Evolutionary conservation across 2,329 filamentous ascomycete genomes (phyloP).

Genomic region (Arthrinium phaeospermum): DNA sequence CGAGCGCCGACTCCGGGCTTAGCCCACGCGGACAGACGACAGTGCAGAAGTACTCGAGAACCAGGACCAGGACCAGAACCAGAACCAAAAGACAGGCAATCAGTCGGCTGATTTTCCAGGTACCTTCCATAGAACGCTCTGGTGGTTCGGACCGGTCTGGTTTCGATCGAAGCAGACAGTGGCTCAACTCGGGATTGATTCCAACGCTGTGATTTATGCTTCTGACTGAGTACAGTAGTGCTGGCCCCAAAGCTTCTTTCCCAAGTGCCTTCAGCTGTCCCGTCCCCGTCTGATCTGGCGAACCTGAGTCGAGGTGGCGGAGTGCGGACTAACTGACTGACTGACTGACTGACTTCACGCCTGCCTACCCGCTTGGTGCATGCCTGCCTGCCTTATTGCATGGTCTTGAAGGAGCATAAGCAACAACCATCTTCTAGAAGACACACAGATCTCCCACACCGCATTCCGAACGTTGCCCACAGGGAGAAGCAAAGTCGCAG

Average conservation of each 20-base stretch:
- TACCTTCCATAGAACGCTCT: constrained; percentile 3
- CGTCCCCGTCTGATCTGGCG: constrained; percentile 9
- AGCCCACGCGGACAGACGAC: constrained; percentile 4
- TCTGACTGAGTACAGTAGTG: constrained; percentile 6
- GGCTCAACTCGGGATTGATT: background rate
- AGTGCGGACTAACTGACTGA: background rate
- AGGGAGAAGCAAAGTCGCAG: background rate
- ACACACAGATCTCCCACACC: constrained; percentile 8
- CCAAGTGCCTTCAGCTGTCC: constrained; percentile 6
- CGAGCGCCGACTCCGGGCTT: constrained; percentile 15
- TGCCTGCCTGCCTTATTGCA: constrained; percentile 2
- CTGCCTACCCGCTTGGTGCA: constrained; percentile 13
- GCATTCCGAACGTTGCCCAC: background rate
- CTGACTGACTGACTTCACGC: background rate
- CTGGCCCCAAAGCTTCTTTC: background rate
- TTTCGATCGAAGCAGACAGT: background rate
- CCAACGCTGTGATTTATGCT: background rate
- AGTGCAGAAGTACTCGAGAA: background rate
- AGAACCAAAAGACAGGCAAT: background rate
- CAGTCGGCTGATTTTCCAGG: background rate
- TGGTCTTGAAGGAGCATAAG: background rate
- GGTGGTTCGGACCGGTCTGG: background rate
- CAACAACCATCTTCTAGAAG: constrained; percentile 10
- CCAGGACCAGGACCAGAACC: background rate
- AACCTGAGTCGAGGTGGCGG: constrained; percentile 15